These are phyloP conservation scores for Solanum tarijense DNA, from an alignment of 257 asterid species.

Conservation along the genomic window DNA sequence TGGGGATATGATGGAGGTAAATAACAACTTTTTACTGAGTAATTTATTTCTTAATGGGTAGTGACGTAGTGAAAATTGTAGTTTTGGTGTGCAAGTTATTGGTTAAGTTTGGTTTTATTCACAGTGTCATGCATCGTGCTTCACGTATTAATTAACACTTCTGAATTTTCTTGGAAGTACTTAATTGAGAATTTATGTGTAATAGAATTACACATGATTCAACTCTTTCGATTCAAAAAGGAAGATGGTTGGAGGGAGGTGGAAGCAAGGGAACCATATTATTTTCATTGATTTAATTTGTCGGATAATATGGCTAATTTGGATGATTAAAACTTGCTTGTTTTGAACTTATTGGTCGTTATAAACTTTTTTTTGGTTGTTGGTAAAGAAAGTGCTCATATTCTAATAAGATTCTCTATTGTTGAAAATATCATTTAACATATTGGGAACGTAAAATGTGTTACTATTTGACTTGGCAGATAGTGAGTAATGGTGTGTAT, in stretches of 20 bases:
- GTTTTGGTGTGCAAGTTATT: background rate
- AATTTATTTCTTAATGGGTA: background rate
- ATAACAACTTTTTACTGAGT: too few species aligned
- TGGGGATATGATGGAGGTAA: too few species aligned
- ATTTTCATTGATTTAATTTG: too few species aligned
- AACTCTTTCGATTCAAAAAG: too few species aligned
- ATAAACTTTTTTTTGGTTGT: background rate
- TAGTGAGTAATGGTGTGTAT: slow-evolving; percentile 40
- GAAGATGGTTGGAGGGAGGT: too few species aligned
- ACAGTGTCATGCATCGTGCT: background rate
- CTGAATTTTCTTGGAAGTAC: background rate
- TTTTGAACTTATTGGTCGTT: background rate
- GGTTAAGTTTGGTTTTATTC: background rate
- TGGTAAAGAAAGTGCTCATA: background rate
- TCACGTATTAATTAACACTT: background rate
- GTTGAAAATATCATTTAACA: too few species aligned
- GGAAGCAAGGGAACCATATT: too few species aligned
- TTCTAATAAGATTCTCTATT: background rate
- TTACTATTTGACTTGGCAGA: slow-evolving; percentile 11
- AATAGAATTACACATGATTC: too few species aligned
- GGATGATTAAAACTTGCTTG: too few species aligned
- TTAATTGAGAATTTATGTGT: background rate
- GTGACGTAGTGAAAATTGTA: background rate
- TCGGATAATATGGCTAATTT: too few species aligned
- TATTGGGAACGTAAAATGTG: background rate